Percentiles rank a stretch among this genome's conserved stretches.
Evolutionary conservation across 73 alveolate species (phyloP).

Genomic region (Tetrahymena borealis): DNA sequence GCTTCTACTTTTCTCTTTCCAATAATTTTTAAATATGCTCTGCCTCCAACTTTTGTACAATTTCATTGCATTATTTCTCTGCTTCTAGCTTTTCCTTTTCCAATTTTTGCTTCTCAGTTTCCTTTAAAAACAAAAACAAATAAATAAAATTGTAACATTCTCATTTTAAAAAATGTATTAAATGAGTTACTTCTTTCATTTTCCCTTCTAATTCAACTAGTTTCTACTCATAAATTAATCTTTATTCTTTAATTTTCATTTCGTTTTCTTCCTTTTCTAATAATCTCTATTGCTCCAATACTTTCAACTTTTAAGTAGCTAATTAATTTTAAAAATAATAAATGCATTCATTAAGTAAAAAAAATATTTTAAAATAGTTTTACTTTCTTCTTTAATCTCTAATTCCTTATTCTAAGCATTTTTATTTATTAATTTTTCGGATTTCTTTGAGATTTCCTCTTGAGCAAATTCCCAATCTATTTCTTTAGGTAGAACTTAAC

Average conservation of each 20-base stretch:
- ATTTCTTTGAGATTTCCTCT: slow-evolving; percentile 16
- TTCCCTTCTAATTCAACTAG: slow-evolving; percentile 4
- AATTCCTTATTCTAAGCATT: slow-evolving; percentile 3
- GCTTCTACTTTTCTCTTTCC: slow-evolving; percentile 14
- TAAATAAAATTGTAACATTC: neutral
- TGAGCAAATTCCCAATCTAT: slow-evolving; percentile 41
- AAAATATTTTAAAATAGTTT: neutral
- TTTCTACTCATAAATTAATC: neutral
- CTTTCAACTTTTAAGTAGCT: slow-evolving; percentile 1
- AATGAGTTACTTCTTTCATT: slow-evolving; percentile 2
- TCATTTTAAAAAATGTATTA: neutral
- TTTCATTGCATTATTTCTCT: slow-evolving; percentile 16
- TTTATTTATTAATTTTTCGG: slow-evolving; percentile 7
- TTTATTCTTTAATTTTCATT: slow-evolving; percentile 8
- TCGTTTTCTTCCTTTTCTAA: slow-evolving; percentile 23
- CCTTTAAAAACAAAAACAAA: neutral
- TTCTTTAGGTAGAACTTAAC: slow-evolving; percentile 5
- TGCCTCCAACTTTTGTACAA: slow-evolving; percentile 6
- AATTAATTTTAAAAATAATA: neutral
- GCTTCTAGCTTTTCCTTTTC: slow-evolving; percentile 22
- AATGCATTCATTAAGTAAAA: neutral
- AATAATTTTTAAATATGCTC: slow-evolving; percentile 9
- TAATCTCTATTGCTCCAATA: slow-evolving; percentile 26
- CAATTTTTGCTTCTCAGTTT: neutral
- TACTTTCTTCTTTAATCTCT: slow-evolving; percentile 16